phyloP scores from a whole-genome alignment of 116 monocot genomes.

The Phalaenopsis hybrid region DNA sequence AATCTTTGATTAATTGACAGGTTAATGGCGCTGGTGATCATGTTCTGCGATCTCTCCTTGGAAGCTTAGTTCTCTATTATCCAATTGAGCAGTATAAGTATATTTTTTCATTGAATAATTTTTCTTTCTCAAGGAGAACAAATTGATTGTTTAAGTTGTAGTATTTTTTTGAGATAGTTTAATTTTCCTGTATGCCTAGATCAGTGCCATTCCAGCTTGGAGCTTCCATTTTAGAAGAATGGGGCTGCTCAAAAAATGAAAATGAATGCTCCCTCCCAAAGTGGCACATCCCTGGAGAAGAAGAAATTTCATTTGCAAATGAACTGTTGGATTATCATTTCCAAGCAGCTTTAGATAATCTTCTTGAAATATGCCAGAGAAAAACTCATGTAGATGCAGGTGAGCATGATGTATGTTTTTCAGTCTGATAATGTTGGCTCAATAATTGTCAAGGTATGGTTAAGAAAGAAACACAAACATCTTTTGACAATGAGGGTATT shows the following conservation, averaged over 20 bases:
- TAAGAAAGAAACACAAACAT: not conserved
- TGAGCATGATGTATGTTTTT: slow-evolving; percentile 14
- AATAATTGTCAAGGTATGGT: not conserved
- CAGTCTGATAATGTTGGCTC: not conserved
- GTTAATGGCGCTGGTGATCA: slow-evolving; percentile 93
- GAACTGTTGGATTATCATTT: slow-evolving; percentile 85
- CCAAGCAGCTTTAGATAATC: slow-evolving; percentile 67
- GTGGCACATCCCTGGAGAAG: slow-evolving; percentile 78
- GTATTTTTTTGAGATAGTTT: slow-evolving; percentile 9
- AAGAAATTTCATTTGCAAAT: slow-evolving; percentile 80
- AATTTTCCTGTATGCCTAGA: slow-evolving; percentile 32
- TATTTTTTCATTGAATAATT: slow-evolving; percentile 12
- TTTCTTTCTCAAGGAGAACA: not conserved
- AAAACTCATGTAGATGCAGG: slow-evolving; percentile 69
- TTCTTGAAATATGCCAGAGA: slow-evolving; percentile 55
- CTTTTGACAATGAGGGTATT: not conserved
- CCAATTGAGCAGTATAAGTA: slow-evolving; percentile 91
- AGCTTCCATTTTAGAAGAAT: slow-evolving; percentile 55
- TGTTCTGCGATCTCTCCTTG: slow-evolving; percentile 84
- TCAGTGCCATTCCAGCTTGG: slow-evolving; percentile 24
- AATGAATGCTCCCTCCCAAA: slow-evolving; percentile 36
- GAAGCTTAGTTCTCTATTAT: slow-evolving; percentile 79
- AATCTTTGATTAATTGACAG: slow-evolving; percentile 25
- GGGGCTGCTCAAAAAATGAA: slow-evolving; percentile 60
- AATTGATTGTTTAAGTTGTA: not conserved